Evolutionary conservation across 768 basidiomycete genomes (phyloP).

Genomic region (Boletus tylopilopsis): DNA sequence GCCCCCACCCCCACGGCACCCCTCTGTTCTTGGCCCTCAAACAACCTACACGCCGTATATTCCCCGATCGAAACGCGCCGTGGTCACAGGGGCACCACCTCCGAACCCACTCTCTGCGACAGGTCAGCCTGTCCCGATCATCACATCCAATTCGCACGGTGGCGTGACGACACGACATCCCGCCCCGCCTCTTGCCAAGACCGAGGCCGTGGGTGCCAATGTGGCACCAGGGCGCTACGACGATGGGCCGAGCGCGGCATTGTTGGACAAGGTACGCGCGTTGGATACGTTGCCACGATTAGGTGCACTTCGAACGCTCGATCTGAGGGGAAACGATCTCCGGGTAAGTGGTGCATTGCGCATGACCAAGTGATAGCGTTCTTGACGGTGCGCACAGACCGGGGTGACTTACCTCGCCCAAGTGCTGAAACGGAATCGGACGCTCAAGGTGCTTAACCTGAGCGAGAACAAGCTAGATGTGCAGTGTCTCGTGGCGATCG

Average conservation of each 20-base stretch:
- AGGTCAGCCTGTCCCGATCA: constrained; percentile 59
- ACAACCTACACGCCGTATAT: constrained; percentile 86
- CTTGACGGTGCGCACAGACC: constrained; percentile 32
- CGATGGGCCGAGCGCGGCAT: constrained; percentile 63
- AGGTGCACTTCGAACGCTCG: constrained; percentile 83
- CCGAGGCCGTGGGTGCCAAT: not conserved
- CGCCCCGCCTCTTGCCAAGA: not conserved
- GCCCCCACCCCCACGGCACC: constrained; percentile 49
- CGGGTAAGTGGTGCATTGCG: constrained; percentile 50
- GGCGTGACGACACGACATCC: constrained; percentile 48
- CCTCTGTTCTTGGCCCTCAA: constrained; percentile 45
- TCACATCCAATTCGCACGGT: constrained; percentile 59
- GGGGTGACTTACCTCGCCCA: constrained; percentile 92
- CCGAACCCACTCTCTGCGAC: constrained; percentile 38
- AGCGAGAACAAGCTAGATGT: constrained; percentile 94
- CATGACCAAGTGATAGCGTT: not conserved
- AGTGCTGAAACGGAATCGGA: constrained; percentile 93
- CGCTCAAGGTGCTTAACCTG: constrained; percentile 89
- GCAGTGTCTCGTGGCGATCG: constrained; percentile 70
- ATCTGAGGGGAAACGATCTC: constrained; percentile 90
- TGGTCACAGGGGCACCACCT: constrained; percentile 12
- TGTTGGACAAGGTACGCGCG: constrained; percentile 87
- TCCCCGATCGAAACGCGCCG: constrained; percentile 53
- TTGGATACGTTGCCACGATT: constrained; percentile 82
- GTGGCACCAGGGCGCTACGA: constrained; percentile 17